phyloP scores from a whole-genome alignment of 768 basidiomycete genomes.

The Podaxis sp. region DNA sequence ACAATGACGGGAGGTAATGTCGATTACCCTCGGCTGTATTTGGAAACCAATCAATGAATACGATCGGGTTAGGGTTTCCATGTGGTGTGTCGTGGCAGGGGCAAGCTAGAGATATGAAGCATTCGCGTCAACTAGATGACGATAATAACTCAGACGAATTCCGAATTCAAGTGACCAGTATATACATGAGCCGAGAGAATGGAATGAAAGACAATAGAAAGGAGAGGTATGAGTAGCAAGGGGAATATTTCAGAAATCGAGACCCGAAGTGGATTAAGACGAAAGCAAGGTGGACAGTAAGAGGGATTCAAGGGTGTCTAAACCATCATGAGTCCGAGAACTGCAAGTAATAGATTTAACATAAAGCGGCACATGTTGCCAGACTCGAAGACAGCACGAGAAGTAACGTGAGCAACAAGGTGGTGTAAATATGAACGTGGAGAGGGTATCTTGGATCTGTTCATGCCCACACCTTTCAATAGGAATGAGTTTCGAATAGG shows the following conservation, averaged over 20 bases:
- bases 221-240: conserved; percentile 15
- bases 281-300: conserved; percentile 10
- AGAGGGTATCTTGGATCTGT: conserved; percentile 16
- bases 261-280: conserved; percentile 34
- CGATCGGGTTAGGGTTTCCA: conserved; percentile 14
- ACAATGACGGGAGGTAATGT: not conserved
- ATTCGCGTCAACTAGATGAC: not conserved
- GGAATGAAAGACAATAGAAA: conserved; percentile 10
- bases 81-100: not conserved
- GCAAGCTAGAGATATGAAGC: not conserved
- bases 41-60: not conserved
- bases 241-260: conserved; percentile 10
- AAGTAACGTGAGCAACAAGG: conserved; percentile 7
- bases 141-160: conserved; percentile 4
- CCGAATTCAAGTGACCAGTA: conserved; percentile 12
- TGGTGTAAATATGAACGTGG: not conserved
- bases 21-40: not conserved
- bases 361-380: conserved; percentile 42
- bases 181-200: conserved; percentile 7
- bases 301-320: conserved; percentile 10
- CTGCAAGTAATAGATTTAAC: conserved; percentile 52
- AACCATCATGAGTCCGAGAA: conserved; percentile 34
- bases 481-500: conserved; percentile 12
- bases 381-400: conserved; percentile 23
- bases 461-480: conserved; percentile 81